A percentile compares a stretch with the other conserved stretches of the same genome.
These are phyloP conservation scores for Straminergon stramineum DNA, from an alignment of 225 moss, liverwort and hornwort species.

Conservation along the genomic window DNA sequence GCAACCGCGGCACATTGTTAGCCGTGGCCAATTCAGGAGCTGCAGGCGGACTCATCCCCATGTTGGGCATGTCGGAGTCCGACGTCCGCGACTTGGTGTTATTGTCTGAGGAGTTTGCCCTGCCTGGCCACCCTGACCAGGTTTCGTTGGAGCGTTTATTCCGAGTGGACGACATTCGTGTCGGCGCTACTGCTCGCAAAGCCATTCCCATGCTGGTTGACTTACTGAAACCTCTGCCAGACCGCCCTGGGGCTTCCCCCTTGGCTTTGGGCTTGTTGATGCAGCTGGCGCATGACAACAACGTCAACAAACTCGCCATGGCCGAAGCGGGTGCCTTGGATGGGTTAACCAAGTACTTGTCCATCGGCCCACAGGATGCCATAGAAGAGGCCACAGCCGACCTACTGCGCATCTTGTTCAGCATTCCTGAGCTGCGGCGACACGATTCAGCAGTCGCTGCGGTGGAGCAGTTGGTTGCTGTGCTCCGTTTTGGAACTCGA, in stretches of 20 bases:
- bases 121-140: constrained; percentile 82
- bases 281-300: constrained; percentile 86
- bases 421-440: constrained; percentile 74
- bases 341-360: constrained; percentile 87
- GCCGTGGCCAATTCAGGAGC: constrained; percentile 99
- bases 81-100: constrained; percentile 76
- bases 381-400: constrained; percentile 95
- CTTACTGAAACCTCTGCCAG: constrained; percentile 82
- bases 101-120: constrained; percentile 73
- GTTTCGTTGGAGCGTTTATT: constrained; percentile 91
- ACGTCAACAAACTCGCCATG: constrained; percentile 94
- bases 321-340: constrained; percentile 97
- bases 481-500: constrained; percentile 81
- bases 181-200: constrained; percentile 91
- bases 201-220: constrained; percentile 96
- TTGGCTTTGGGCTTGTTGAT: constrained; percentile 82
- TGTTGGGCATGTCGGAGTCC: constrained; percentile 82
- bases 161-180: constrained; percentile 93
- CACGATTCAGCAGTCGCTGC: constrained; percentile 85
- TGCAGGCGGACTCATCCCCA: constrained; percentile 80
- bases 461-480: constrained; percentile 91
- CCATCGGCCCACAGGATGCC: constrained; percentile 92
- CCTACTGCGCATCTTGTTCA: constrained; percentile 77
- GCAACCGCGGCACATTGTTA: constrained; percentile 88
- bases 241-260: constrained; percentile 94